phyloP scores from a whole-genome alignment of 2,329 filamentous ascomycete genomes.

The Exophiala sp. region DNA sequence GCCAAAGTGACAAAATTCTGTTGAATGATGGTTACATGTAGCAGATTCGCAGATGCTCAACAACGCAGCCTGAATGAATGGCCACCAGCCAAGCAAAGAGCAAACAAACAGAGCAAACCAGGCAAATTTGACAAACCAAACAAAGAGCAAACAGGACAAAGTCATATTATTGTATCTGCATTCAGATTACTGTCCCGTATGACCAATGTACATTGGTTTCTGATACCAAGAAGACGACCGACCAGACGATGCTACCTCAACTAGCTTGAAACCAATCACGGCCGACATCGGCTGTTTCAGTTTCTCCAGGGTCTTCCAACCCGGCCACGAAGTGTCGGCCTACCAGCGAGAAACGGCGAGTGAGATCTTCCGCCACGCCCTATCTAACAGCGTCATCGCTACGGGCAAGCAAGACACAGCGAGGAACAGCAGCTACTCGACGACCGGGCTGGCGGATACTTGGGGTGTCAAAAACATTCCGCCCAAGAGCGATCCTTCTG shows the following conservation, averaged over 20 bases:
- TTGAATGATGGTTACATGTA: no score
- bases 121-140: no score
- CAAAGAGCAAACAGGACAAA: no score
- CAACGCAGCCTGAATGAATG: no score
- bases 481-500: slow-evolving; percentile 36
- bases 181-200: no score
- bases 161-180: no score
- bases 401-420: slow-evolving; percentile 30
- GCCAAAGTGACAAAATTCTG: no score
- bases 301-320: slow-evolving; percentile 38
- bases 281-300: slow-evolving; percentile 39
- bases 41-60: no score
- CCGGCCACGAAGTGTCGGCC: slow-evolving; percentile 30
- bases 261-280: slow-evolving; percentile 37
- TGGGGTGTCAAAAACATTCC: slow-evolving; percentile 32
- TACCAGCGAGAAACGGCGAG: slow-evolving; percentile 39
- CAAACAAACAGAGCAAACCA: no score
- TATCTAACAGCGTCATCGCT: slow-evolving; percentile 34
- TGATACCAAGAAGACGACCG: slow-evolving; percentile 27
- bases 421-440: slow-evolving; percentile 9
- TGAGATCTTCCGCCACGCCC: slow-evolving; percentile 35
- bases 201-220: no score
- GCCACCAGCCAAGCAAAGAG: no score
- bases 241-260: slow-evolving; percentile 36
- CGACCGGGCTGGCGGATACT: slow-evolving; percentile 6